Percentiles rank a stretch among this genome's conserved stretches.
Conservation (phyloP, 73 alveolate species). For the Paramecium bursaria region DNA sequence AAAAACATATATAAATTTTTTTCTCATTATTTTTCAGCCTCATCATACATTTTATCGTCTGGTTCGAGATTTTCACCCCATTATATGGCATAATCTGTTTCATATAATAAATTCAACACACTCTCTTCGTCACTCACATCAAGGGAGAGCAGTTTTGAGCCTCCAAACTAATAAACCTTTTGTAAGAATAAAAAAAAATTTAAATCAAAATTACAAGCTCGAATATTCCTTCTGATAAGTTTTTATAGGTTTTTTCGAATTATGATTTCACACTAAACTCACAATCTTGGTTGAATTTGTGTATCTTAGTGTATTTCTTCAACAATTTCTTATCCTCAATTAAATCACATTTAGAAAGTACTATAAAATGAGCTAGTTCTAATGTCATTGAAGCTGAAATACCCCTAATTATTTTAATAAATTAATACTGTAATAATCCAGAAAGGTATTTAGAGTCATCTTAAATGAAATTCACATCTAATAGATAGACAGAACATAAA, state of each 20-base stretch:
- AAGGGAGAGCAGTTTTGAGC: background rate
- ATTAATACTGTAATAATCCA: conserved; percentile 86
- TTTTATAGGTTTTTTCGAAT: conserved; percentile 48
- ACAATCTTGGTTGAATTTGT: conserved; percentile 14
- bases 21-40: conserved; percentile 55
- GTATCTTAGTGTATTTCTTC: conserved; percentile 41
- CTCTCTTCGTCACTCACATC: conserved; percentile 67
- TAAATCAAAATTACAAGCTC: conserved; percentile 19
- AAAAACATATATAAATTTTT: background rate
- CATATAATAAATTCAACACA: conserved; percentile 43
- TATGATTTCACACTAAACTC: conserved; percentile 2
- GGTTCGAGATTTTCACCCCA: conserved; percentile 69
- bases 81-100: conserved; percentile 59
- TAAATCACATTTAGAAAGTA: conserved; percentile 80
- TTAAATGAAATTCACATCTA: conserved; percentile 93
- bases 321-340: conserved; percentile 55
- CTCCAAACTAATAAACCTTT: conserved; percentile 34
- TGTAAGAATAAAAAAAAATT: too few species aligned
- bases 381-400: conserved; percentile 97
- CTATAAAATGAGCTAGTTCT: conserved; percentile 95
- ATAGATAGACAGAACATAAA: conserved; percentile 89
- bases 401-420: conserved; percentile 81
- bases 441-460: conserved; percentile 94
- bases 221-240: conserved; percentile 40
- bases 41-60: conserved; percentile 66